Conservation (phyloP, 805 yeast genomes). For the Metschnikowia hibisci region DNA sequence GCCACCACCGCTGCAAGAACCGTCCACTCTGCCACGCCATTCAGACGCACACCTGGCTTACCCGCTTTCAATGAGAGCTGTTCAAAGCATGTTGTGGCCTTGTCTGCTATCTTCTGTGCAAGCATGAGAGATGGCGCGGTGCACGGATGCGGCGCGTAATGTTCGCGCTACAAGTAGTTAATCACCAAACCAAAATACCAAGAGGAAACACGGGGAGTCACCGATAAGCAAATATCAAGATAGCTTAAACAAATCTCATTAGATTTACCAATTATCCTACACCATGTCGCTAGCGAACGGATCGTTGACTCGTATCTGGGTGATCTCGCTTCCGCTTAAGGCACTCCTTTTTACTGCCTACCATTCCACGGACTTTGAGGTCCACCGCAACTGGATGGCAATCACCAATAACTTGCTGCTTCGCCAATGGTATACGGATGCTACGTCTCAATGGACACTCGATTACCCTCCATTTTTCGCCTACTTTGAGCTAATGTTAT, state of each 20-base stretch:
- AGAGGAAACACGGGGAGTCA: too few relatives aligned
- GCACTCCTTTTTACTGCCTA: constrained; percentile 53
- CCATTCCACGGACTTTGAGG: constrained; percentile 95
- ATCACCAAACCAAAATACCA: neutral
- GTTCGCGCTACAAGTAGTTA: too few relatives aligned
- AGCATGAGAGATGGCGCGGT: constrained; percentile 4
- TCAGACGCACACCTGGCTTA: constrained; percentile 58
- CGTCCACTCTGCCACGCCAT: constrained; percentile 77
- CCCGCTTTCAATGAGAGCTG: constrained; percentile 38
- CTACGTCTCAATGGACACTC: constrained; percentile 83
- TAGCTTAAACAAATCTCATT: too few relatives aligned
- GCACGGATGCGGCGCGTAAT: constrained; percentile 2
- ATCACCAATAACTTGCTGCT: constrained; percentile 76
- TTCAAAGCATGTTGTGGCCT: constrained; percentile 28
- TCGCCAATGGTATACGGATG: constrained; percentile 76
- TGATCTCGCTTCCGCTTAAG: constrained; percentile 32
- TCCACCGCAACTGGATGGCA: constrained; percentile 96
- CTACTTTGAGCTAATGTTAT: constrained; percentile 80
- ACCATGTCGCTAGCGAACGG: constrained; percentile 3
- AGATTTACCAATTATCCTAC: neutral
- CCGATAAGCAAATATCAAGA: too few relatives aligned
- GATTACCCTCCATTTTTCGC: constrained; percentile 99
- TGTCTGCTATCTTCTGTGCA: constrained; percentile 21
- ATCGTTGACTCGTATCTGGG: constrained; percentile 33
- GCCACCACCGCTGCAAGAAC: constrained; percentile 69